Base-by-base conservation (phyloP, 2,329 filamentous ascomycete species). In the Domatiomyces globalis region DNA sequence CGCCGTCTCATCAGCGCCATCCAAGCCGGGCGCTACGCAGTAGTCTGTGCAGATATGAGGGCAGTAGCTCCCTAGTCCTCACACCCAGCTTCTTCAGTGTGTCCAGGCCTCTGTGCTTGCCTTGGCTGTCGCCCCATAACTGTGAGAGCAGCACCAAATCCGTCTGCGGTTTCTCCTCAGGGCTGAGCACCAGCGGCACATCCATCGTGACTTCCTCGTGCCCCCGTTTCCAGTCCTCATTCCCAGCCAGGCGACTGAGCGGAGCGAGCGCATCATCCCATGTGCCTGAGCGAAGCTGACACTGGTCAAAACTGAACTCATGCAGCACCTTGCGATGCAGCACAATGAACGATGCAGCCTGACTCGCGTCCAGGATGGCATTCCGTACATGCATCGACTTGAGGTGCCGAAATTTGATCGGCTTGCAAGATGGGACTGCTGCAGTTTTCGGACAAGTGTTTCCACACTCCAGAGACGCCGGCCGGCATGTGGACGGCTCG, bases 191-290 rank as follows among this genome's bases (percentile, higher is more conserved):
- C 46, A 69, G 60, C 1, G 66, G 67, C 17, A 69, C 65, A 43
- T 68, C 63, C 60, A 67, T 66, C 12, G 12, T 39, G 46, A 64
- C 56, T 64, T 69, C 56, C 61, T 66, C 54, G 63, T 54, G 48
- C 42, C 67, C 66, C 48, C 65, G 60, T 45, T 65, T 67, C 53
- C 64, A 67, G 52, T 68, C 66, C 4, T 70, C 67, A 48, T 57
- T 61, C 12, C 61, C 61, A 20, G 61, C 60, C 42, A 66, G 65
- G 22, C 54, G 54, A 12, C 77, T 79, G 51, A 94, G 70, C 1
- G 85, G 84, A 42, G 80, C 78, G n/a, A 94, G 75, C 0, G 86
- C 87, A 27, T 88, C 83, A 53, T 92, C 84, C 87, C 87, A 94
- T 52, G 74, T 83, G 25, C 84, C 87, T 54, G 78, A 75, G 48